These are phyloP conservation scores for Cyclospora cayetanensis DNA, from an alignment of 169 alveolate genomes.

Conservation along the genomic window DNA sequence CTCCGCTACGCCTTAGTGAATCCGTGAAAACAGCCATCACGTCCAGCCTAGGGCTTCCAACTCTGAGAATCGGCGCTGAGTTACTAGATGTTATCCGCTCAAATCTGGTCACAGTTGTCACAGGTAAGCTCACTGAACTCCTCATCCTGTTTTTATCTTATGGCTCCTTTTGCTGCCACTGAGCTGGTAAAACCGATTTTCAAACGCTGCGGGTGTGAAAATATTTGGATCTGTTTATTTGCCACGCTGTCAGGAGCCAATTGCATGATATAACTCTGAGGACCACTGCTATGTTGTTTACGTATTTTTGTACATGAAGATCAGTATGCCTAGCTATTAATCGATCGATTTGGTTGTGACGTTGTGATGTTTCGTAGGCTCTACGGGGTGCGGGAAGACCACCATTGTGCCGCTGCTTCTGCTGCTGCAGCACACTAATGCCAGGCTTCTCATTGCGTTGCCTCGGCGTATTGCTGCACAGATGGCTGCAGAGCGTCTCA, in stretches of 20 bases:
- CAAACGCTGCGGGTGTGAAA: too few relatives aligned
- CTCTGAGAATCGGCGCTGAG: background rate
- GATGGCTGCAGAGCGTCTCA: constrained; percentile 58
- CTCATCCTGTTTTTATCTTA: too few relatives aligned
- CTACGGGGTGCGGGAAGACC: constrained; percentile 44
- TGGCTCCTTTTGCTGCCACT: too few relatives aligned
- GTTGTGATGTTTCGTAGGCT: background rate
- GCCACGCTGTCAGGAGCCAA: too few relatives aligned
- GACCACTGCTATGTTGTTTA: too few relatives aligned
- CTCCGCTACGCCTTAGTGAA: background rate
- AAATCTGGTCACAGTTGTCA: constrained; percentile 20
- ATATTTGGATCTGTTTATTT: too few relatives aligned
- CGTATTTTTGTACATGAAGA: background rate
- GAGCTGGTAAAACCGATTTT: too few relatives aligned
- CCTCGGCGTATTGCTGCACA: constrained; percentile 46
- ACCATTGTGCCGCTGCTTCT: constrained; percentile 51
- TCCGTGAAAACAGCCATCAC: background rate
- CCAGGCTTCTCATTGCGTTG: background rate
- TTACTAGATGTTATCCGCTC: background rate
- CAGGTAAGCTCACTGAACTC: background rate
- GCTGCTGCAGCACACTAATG: constrained; percentile 35
- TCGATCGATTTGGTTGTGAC: background rate
- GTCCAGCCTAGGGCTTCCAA: constrained; percentile 10
- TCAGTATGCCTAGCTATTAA: background rate
- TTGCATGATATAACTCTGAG: too few relatives aligned